A percentile compares a stretch with the other conserved stretches of the same genome.
phyloP scores from a whole-genome alignment of 768 basidiomycete genomes.

The Favolaschia claudopus region DNA sequence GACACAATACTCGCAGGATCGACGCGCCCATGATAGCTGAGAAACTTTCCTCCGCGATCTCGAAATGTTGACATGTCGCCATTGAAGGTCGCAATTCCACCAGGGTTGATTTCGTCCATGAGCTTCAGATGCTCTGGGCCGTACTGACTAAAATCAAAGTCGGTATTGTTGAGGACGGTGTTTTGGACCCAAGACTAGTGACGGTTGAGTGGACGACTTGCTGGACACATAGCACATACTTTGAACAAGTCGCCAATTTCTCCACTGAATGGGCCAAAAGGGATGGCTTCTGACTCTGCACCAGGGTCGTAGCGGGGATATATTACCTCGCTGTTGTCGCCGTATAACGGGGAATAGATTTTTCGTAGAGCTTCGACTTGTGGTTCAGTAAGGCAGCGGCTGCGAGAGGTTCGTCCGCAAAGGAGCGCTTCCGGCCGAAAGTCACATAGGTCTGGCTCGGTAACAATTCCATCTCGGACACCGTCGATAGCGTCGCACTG shows the following conservation, averaged over 20 bases:
- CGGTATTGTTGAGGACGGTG: constrained; percentile 20
- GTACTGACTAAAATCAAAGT: constrained; percentile 17
- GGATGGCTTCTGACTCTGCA: background rate
- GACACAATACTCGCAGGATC: background rate
- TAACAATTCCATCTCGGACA: constrained; percentile 23
- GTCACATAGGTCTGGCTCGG: constrained; percentile 20
- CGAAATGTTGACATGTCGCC: constrained; percentile 28
- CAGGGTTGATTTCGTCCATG: constrained; percentile 9
- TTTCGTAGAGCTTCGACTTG: constrained; percentile 31
- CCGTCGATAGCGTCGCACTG: constrained; percentile 25
- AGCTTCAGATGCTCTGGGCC: constrained; percentile 2
- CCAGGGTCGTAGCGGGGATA: constrained; percentile 29
- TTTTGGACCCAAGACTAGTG: constrained; percentile 17
- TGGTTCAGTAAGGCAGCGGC: constrained; percentile 23
- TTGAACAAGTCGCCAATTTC: background rate
- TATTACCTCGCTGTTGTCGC: constrained; percentile 17
- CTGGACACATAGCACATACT: background rate
- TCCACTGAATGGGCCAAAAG: background rate
- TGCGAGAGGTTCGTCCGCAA: constrained; percentile 3
- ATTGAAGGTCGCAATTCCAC: constrained; percentile 24
- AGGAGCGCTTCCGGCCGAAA: constrained; percentile 28
- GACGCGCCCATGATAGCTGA: constrained; percentile 32
- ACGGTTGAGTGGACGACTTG: background rate
- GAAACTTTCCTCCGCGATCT: constrained; percentile 32
- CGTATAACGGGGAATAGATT: constrained; percentile 31